phyloP scores from a whole-genome alignment of 805 yeast species.

The Ogataea thermomethanolica region DNA sequence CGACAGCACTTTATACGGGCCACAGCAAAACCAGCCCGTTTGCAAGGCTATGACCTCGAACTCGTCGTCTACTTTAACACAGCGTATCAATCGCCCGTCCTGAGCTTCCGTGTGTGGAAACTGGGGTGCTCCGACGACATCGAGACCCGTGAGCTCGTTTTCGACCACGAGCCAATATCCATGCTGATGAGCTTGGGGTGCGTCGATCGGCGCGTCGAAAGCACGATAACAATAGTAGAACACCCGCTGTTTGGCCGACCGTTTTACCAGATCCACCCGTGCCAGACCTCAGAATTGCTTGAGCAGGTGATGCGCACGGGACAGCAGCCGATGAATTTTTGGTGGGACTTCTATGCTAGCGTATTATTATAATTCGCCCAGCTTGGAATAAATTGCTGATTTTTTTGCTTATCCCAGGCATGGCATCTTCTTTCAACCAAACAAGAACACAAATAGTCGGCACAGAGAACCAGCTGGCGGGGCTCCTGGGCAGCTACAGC shows the following conservation, averaged over 20 bases:
- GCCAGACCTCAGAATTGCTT: conserved; percentile 34
- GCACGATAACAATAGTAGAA: conserved; percentile 10
- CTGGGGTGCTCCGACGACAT: neutral
- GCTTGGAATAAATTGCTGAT: neutral
- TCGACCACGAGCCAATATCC: conserved; percentile 8
- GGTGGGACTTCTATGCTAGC: conserved; percentile 29
- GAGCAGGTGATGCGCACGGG: conserved; percentile 1
- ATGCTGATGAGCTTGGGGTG: neutral
- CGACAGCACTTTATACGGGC: neutral
- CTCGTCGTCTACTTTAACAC: conserved; percentile 11
- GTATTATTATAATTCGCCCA: conserved; percentile 5
- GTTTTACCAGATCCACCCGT: conserved; percentile 38
- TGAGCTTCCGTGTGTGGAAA: conserved; percentile 15
- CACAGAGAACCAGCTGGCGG: conserved; percentile 66
- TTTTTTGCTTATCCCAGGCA: conserved; percentile 7
- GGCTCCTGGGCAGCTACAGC: conserved; percentile 50
- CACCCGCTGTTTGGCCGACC: conserved; percentile 12
- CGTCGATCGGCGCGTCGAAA: conserved; percentile 11
- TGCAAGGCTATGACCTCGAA: conserved; percentile 2
- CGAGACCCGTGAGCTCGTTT: conserved; percentile 13
- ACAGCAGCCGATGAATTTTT: conserved; percentile 22
- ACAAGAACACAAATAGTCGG: conserved; percentile 64
- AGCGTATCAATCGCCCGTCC: conserved; percentile 16
- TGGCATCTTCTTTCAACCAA: conserved; percentile 53
- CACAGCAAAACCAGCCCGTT: neutral